Evolutionary conservation across 192 early-diverging fungal species (phyloP).

Genomic region (Thamnidium elegans): DNA sequence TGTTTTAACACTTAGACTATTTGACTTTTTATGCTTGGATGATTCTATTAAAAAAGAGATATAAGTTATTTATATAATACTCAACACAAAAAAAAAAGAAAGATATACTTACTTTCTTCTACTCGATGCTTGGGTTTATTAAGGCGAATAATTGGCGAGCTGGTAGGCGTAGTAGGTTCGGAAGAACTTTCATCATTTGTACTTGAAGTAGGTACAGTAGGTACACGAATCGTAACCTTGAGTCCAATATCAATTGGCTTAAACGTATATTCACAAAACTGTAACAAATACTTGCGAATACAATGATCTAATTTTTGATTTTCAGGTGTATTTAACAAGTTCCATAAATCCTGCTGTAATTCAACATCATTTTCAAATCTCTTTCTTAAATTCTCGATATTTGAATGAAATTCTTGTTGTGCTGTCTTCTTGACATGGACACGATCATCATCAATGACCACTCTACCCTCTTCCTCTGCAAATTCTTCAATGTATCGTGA

Average conservation of each 20-base stretch:
- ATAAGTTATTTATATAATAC: background rate
- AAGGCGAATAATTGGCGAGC: conserved; percentile 18
- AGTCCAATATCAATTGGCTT: conserved; percentile 53
- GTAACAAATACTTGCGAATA: conserved; percentile 53
- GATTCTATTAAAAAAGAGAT: conserved; percentile 16
- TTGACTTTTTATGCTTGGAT: conserved; percentile 10
- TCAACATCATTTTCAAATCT: conserved; percentile 25
- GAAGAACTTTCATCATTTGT: conserved; percentile 9
- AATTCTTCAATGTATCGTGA: conserved; percentile 39
- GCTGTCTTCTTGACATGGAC: conserved; percentile 20
- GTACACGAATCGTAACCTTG: conserved; percentile 56
- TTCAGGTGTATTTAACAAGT: conserved; percentile 23
- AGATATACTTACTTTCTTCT: conserved; percentile 10
- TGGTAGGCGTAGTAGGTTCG: conserved; percentile 18
- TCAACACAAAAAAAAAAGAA: too few relatives aligned
- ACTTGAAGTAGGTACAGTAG: conserved; percentile 23
- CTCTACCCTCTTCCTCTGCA: conserved; percentile 47
- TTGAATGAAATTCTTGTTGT: conserved; percentile 22
- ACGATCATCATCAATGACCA: conserved; percentile 28
- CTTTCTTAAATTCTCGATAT: conserved; percentile 27
- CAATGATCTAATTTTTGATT: conserved; percentile 47
- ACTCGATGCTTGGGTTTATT: conserved; percentile 18
- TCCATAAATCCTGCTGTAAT: conserved; percentile 30
- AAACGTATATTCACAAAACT: conserved; percentile 64
- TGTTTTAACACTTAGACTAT: conserved; percentile 23